Conservation (phyloP, 2,329 filamentous ascomycete genomes). For the Alternaria tenuissima region DNA sequence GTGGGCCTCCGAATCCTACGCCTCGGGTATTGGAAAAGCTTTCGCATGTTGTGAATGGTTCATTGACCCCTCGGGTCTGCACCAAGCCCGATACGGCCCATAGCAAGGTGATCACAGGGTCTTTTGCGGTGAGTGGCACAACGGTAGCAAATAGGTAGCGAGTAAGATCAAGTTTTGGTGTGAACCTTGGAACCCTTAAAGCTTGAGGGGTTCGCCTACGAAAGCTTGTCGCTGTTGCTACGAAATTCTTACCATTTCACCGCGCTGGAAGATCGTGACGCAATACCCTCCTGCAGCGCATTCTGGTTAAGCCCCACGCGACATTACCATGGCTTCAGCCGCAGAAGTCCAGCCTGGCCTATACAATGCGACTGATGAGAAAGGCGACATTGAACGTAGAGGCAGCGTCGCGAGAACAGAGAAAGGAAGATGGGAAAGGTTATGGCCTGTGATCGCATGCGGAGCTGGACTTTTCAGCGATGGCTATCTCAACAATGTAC, state of each 20-base stretch:
- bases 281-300: background rate
- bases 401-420: constrained; percentile 40
- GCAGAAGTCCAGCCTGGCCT: constrained; percentile 4
- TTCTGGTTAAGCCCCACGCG: background rate
- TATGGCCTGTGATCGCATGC: constrained; percentile 83
- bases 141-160: background rate
- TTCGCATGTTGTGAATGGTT: constrained; percentile 12
- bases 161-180: background rate
- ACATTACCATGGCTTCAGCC: constrained; percentile 24
- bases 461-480: constrained; percentile 91
- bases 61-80: background rate
- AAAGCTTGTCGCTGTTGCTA: background rate
- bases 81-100: constrained; percentile 5
- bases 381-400: constrained; percentile 30
- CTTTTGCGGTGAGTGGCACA: constrained; percentile 7
- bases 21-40: background rate
- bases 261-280: background rate
- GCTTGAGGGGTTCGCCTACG: background rate
- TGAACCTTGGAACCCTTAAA: constrained; percentile 6
- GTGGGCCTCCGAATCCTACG: constrained; percentile 1
- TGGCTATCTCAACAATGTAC: constrained; percentile 87
- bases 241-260: background rate
- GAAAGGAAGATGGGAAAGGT: constrained; percentile 54
- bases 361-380: constrained; percentile 8
- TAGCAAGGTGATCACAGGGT: constrained; percentile 17